These are phyloP conservation scores for Echinosophora koreensis DNA, from an alignment of 306 rosid genomes.

Conservation along the genomic window DNA sequence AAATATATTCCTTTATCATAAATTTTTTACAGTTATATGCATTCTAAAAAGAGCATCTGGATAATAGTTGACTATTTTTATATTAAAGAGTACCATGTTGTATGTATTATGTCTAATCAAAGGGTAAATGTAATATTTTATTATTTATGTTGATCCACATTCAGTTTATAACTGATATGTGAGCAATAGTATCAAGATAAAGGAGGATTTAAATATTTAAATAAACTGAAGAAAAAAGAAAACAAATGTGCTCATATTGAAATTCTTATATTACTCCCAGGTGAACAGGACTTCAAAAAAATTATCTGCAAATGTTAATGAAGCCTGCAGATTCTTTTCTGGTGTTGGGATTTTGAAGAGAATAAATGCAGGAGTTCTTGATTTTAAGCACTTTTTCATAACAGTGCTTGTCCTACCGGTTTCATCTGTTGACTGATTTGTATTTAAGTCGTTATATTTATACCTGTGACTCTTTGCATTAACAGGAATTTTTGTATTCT, in stretches of 20 bases:
- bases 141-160: background rate
- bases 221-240: slow-evolving; percentile 1
- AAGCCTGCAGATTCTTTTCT: slow-evolving; percentile 45
- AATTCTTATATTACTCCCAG: slow-evolving; percentile 44
- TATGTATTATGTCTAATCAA: too few relatives aligned
- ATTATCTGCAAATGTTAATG: slow-evolving; percentile 46
- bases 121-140: background rate
- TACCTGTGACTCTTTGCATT: slow-evolving; percentile 38
- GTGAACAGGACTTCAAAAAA: slow-evolving; percentile 45
- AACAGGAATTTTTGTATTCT: background rate
- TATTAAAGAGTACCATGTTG: too few relatives aligned
- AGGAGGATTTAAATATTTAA: background rate
- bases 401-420: slow-evolving; percentile 59
- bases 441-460: slow-evolving; percentile 30
- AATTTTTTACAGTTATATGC: too few relatives aligned
- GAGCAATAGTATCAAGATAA: background rate
- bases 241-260: background rate
- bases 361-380: slow-evolving; percentile 79
- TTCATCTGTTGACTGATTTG: slow-evolving; percentile 46
- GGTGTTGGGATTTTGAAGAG: slow-evolving; percentile 68
- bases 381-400: slow-evolving; percentile 57
- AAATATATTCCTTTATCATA: background rate
- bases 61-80: too few relatives aligned
- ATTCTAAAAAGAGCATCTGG: slow-evolving; percentile 7
- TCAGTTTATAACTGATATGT: background rate